Evolutionary conservation across 2,329 filamentous ascomycete genomes (phyloP).

Genomic region (Trichothecium sympodiale): DNA sequence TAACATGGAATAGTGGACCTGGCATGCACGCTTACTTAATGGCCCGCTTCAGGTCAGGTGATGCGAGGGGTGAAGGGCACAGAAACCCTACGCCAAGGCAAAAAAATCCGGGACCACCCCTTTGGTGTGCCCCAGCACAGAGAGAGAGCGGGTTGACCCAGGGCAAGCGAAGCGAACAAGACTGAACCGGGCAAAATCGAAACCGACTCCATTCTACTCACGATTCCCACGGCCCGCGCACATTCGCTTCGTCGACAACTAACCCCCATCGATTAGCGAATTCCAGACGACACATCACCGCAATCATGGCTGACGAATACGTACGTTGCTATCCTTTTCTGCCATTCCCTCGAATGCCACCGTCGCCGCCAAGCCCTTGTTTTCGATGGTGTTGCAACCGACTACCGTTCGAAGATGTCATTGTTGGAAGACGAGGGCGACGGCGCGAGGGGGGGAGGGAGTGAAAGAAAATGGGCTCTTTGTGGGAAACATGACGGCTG

Average conservation of each 20-base stretch:
- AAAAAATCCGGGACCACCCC: slow-evolving; percentile 22
- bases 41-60: slow-evolving; percentile 17
- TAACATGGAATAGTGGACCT: too few relatives aligned
- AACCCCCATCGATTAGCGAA: slow-evolving; percentile 28
- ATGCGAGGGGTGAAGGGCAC: slow-evolving; percentile 24
- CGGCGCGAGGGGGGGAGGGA: neutral
- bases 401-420: neutral
- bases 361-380: too few relatives aligned
- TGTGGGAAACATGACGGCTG: slow-evolving; percentile 5
- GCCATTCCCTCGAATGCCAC: slow-evolving; percentile 1
- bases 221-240: slow-evolving; percentile 6
- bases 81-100: slow-evolving; percentile 25
- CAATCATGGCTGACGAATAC: slow-evolving; percentile 84
- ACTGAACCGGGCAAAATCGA: slow-evolving; percentile 14
- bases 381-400: neutral
- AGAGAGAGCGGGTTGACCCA: too few relatives aligned
- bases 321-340: slow-evolving; percentile 44
- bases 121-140: slow-evolving; percentile 4
- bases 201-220: slow-evolving; percentile 25
- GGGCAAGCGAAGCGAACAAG: slow-evolving; percentile 8
- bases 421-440: neutral
- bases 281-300: slow-evolving; percentile 30
- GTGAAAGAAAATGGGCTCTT: neutral
- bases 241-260: too few relatives aligned
- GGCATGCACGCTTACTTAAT: too few relatives aligned